Evolutionary conservation across 768 basidiomycete species (phyloP).

Genomic region (Serendipita sp.): DNA sequence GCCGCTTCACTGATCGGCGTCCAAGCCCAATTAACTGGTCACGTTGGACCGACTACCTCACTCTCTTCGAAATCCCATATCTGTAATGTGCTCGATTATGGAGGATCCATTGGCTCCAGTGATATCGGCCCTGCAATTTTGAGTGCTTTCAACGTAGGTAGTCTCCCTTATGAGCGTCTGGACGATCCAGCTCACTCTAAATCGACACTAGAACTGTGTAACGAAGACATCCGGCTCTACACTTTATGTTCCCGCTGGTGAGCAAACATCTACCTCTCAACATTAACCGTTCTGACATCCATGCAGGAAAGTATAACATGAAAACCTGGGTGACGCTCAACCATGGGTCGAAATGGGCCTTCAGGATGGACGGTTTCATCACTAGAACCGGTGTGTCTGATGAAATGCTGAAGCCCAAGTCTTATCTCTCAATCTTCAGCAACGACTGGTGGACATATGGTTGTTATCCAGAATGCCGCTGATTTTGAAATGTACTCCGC

Average conservation of each 20-base stretch:
- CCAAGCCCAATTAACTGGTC: constrained; percentile 14
- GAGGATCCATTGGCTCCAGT: constrained; percentile 18
- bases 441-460: constrained; percentile 19
- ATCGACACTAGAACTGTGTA: constrained; percentile 18
- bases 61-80: constrained; percentile 15
- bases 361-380: constrained; percentile 19
- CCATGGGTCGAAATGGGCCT: constrained; percentile 13
- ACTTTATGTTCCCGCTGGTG: constrained; percentile 17
- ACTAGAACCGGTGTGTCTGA: constrained; percentile 15
- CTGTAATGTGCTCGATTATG: constrained; percentile 19
- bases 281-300: background rate
- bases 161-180: constrained; percentile 9
- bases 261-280: constrained; percentile 11
- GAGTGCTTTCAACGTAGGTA: constrained; percentile 15
- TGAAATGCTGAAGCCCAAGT: background rate
- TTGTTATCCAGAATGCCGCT: constrained; percentile 18
- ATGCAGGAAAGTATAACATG: constrained; percentile 12
- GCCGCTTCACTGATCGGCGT: background rate
- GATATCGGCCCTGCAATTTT: constrained; percentile 20
- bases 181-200: constrained; percentile 17
- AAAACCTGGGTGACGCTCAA: constrained; percentile 19
- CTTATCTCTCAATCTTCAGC: background rate
- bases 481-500: constrained; percentile 21
- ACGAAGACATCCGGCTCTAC: constrained; percentile 14
- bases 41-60: constrained; percentile 16